A percentile compares a stretch with the other conserved stretches of the same genome.
Evolutionary conservation across 208 protist species (phyloP).

Genomic region (Tritrichomonas musculus): DNA sequence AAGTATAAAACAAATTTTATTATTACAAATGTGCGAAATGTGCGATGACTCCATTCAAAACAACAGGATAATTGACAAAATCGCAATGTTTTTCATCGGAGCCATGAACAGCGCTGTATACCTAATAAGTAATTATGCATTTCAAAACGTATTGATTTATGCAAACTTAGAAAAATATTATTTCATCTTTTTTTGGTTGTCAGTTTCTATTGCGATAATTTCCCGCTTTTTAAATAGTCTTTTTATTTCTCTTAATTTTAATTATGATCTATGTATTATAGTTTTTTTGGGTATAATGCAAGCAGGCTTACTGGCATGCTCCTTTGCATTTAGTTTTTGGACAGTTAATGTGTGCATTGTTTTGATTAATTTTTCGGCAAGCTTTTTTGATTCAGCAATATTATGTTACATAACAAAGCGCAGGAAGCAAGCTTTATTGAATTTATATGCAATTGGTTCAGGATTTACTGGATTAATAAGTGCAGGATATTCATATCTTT

Average conservation of each 20-base stretch:
- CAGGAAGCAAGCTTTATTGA: not conserved
- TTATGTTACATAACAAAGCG: not conserved
- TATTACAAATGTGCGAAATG: too few species aligned
- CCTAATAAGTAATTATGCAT: not conserved
- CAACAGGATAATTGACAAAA: not conserved
- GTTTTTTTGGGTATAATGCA: not conserved
- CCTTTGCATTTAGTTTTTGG: slow-evolving; percentile 4
- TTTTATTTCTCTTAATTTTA: not conserved
- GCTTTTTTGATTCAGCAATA: not conserved
- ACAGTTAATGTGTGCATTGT: not conserved
- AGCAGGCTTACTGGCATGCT: not conserved
- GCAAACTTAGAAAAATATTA: not conserved
- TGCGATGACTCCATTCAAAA: not conserved
- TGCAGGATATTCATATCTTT: not conserved
- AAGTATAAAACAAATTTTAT: too few species aligned
- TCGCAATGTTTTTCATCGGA: slow-evolving; percentile 12
- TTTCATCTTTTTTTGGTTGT: not conserved
- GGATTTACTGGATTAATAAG: not conserved
- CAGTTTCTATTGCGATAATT: not conserved
- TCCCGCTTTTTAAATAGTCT: not conserved
- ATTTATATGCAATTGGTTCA: not conserved
- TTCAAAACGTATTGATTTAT: not conserved
- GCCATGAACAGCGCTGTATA: not conserved
- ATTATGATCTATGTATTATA: not conserved
- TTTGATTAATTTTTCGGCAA: not conserved